Conservation (phyloP, 2,329 filamentous ascomycete genomes). For the Moelleriella libera region DNA sequence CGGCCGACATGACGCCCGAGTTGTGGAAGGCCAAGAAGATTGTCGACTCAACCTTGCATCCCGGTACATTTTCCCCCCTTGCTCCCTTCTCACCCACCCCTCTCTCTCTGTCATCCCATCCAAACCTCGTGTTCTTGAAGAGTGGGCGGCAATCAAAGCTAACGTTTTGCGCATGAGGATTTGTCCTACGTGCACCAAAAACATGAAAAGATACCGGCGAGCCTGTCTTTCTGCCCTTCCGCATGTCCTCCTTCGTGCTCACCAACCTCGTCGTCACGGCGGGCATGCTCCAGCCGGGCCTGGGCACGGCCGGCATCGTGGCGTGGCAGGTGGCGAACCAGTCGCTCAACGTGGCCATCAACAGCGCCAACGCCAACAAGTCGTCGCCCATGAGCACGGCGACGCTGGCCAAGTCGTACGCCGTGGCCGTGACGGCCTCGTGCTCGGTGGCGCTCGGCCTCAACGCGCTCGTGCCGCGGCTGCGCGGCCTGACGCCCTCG, state of each 20-base stretch:
- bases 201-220: conserved; percentile 63
- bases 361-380: conserved; percentile 96
- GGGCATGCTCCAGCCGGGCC: conserved; percentile 88
- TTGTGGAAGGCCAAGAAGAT: conserved; percentile 95
- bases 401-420: conserved; percentile 79
- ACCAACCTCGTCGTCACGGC: conserved; percentile 91
- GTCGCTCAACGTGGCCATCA: conserved; percentile 95
- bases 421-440: conserved; percentile 80
- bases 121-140: no score
- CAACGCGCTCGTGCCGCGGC: conserved; percentile 74
- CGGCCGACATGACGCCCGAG: conserved; percentile 71
- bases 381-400: conserved; percentile 73
- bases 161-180: not conserved
- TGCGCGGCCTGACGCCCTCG: conserved; percentile 58
- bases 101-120: not conserved
- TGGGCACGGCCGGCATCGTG: conserved; percentile 69
- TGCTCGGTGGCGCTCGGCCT: conserved; percentile 89
- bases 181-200: not conserved
- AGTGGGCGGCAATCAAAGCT: no score
- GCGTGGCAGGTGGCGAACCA: conserved; percentile 96
- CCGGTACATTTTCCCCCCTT: conserved; percentile 52
- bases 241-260: conserved; percentile 92
- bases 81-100: not conserved
- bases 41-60: conserved; percentile 90
- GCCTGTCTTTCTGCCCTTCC: conserved; percentile 85